A percentile compares a stretch with the other conserved stretches of the same genome.
Evolutionary conservation across 768 basidiomycete genomes (phyloP).

Genomic region (Mycena polygramma): DNA sequence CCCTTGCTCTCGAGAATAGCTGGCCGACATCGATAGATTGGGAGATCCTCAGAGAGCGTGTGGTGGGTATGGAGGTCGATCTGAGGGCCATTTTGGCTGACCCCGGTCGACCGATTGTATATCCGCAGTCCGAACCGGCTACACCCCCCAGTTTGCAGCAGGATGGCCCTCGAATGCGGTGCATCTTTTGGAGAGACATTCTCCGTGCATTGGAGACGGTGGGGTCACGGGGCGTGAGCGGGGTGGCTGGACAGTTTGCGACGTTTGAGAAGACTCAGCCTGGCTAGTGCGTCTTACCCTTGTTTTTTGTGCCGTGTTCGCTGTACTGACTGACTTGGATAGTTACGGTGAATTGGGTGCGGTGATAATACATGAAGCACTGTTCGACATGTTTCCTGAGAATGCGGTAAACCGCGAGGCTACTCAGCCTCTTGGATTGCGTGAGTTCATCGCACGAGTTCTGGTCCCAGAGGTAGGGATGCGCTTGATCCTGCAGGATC

Average conservation of each 20-base stretch:
- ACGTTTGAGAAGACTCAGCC: constrained; percentile 4
- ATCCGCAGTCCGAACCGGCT: neutral
- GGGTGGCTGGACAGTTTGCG: neutral
- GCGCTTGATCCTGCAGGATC: constrained; percentile 11
- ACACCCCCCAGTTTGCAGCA: neutral
- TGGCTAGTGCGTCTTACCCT: constrained; percentile 15
- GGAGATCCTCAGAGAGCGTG: neutral
- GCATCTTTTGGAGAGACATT: constrained; percentile 14
- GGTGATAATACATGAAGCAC: neutral
- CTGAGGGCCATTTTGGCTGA: neutral
- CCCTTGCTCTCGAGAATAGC: neutral
- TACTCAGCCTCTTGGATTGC: neutral
- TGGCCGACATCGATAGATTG: constrained; percentile 13
- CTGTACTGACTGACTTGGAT: neutral
- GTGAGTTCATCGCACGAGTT: constrained; percentile 6
- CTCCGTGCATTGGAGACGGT: neutral
- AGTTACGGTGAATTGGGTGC: constrained; percentile 25
- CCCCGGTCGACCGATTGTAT: neutral
- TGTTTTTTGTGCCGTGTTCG: neutral
- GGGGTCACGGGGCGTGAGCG: neutral
- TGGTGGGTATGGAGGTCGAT: neutral
- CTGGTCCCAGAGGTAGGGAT: constrained; percentile 19
- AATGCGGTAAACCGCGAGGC: neutral
- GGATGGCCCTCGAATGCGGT: constrained; percentile 4
- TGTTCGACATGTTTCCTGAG: neutral